A percentile compares a stretch with the other conserved stretches of the same genome.
Evolutionary conservation across 192 early-diverging fungal genomes (phyloP).

Genomic region (Entomortierella lignicola): DNA sequence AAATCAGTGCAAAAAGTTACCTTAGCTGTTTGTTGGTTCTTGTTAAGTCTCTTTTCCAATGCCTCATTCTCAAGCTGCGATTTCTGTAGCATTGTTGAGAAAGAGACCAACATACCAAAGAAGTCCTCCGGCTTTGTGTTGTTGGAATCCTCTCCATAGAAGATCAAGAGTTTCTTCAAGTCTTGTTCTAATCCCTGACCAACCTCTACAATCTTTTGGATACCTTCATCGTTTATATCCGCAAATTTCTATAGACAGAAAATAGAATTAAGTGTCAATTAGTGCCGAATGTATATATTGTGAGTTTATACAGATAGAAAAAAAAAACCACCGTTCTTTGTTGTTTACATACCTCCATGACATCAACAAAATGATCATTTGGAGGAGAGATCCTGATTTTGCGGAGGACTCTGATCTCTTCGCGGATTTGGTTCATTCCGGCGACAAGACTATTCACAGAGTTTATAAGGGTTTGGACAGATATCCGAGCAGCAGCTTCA

Average conservation of each 20-base stretch:
- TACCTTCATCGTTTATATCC: constrained; percentile 56
- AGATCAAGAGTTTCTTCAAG: constrained; percentile 56
- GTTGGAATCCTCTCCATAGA: constrained; percentile 66
- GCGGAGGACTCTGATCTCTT: constrained; percentile 56
- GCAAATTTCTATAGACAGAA: constrained; percentile 56
- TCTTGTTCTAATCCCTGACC: constrained; percentile 60
- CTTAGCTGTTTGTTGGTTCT: constrained; percentile 22
- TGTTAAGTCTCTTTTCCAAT: constrained; percentile 31
- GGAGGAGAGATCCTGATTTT: constrained; percentile 45
- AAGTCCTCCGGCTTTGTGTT: constrained; percentile 66
- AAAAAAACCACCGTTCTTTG: background rate
- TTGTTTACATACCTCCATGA: constrained; percentile 60
- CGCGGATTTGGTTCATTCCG: constrained; percentile 56
- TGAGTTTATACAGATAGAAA: background rate
- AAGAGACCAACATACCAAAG: constrained; percentile 62
- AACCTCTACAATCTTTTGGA: constrained; percentile 50
- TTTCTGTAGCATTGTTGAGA: constrained; percentile 59
- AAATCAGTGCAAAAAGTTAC: too few species aligned
- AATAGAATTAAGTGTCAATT: background rate
- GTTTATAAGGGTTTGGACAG: constrained; percentile 59
- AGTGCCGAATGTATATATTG: too few species aligned
- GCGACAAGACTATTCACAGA: constrained; percentile 59
- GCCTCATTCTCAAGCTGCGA: constrained; percentile 54
- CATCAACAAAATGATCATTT: constrained; percentile 60
- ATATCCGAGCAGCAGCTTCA: constrained; percentile 63